Evolutionary conservation across 2,329 filamentous ascomycete species (phyloP), one percentile per base, ranked within the genome.

Genomic region (Fusarium nygamai): DNA sequence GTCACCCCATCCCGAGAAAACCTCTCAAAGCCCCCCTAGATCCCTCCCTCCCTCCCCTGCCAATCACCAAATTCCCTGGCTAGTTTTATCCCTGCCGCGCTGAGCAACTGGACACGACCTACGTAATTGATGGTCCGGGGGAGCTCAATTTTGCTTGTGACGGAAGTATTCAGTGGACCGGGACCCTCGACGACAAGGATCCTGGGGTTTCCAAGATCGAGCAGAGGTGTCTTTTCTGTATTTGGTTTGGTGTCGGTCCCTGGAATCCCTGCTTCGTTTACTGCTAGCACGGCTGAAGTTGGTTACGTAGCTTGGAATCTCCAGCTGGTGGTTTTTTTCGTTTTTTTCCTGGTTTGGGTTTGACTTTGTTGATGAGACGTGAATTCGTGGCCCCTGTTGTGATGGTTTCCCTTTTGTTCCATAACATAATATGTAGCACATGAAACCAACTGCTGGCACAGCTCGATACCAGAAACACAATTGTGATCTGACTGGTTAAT

Each of bases 71-170:
- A 61, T 43, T 66, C 46, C 64, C 64, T 54, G 53, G 44, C 48
- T 53, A 62, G 56, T 61, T 27, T 62, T 38, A 54, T 75, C 74
- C 75, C 75, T 76, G 75, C 62, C 53, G 62, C 51, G 75, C 75
- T 76, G 75, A 76, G 68, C 47, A 71, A 58, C 64, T 54, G 36
- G 64, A 36, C 47, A 68, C 56, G 36, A 71, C 56, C 69, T 76
- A 76, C 75, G 74, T 76, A 76, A 76, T 75, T 39, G 66, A 73
- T 76, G 65, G 74, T 74, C 74, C 38, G 65, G 74, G 72, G 73
- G 53, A 67, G 61, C 44, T 61, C 64, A 64, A 29, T 65, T 70
- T 66, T 70, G 60, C 66, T 71, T 70, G 60, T 66, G 67, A 71
- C 41, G 67, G 59, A 43, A 54, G 39, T 38, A 51, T 61, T 58